These are phyloP conservation scores for Cymbopogon citratus DNA, from an alignment of 176 grass and related monocot genomes.

Conservation along the genomic window DNA sequence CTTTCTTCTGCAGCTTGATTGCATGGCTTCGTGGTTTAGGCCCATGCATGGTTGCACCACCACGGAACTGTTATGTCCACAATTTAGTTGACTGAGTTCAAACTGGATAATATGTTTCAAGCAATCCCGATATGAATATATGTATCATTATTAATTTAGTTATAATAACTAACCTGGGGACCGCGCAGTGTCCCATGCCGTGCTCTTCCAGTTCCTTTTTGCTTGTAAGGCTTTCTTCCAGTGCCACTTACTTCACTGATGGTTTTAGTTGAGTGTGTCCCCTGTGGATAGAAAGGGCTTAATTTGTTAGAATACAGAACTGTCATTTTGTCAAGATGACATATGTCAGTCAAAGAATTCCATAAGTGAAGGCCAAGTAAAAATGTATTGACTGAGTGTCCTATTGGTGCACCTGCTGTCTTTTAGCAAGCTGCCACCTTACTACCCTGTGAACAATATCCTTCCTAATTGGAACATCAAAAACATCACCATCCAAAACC, in stretches of 20 bases:
- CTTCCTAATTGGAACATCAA: slow-evolving; percentile 83
- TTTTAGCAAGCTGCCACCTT: slow-evolving; percentile 88
- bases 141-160: background rate
- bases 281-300: slow-evolving; percentile 36
- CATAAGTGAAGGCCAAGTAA: background rate
- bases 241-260: slow-evolving; percentile 85
- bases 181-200: slow-evolving; percentile 70
- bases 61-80: slow-evolving; percentile 59
- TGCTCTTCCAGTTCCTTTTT: slow-evolving; percentile 84
- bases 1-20: slow-evolving; percentile 90
- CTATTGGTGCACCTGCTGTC: slow-evolving; percentile 53
- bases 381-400: slow-evolving; percentile 7
- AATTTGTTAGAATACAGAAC: background rate
- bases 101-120: background rate
- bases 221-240: slow-evolving; percentile 71
- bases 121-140: background rate
- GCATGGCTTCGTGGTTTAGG: slow-evolving; percentile 91
- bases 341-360: background rate
- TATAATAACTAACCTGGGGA: slow-evolving; percentile 47
- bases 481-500: slow-evolving; percentile 93
- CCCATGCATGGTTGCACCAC: slow-evolving; percentile 81
- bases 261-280: slow-evolving; percentile 85
- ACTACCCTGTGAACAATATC: slow-evolving; percentile 89
- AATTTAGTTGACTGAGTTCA: slow-evolving; percentile 17
- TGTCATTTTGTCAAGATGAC: background rate